A percentile compares a stretch with the other conserved stretches of the same genome.
These are phyloP conservation scores for Cajanus cajan DNA, from an alignment of 306 rosid species.

Conservation along the genomic window DNA sequence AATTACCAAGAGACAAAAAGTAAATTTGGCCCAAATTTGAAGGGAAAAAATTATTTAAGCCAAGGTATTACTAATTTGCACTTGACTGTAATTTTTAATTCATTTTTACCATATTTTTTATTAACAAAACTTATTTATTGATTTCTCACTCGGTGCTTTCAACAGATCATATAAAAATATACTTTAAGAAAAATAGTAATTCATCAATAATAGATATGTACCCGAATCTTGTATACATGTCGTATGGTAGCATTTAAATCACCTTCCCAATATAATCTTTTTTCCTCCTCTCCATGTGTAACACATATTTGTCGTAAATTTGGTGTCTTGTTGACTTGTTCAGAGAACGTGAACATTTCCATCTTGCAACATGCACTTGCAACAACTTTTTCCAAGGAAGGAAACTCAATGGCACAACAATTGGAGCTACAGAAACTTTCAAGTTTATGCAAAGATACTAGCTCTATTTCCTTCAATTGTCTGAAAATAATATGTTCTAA, in stretches of 20 bases:
- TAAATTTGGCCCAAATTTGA: too few relatives aligned
- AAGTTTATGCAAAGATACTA: background rate
- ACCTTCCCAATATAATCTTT: background rate
- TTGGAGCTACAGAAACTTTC: background rate
- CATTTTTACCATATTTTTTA: too few relatives aligned
- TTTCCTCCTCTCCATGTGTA: background rate
- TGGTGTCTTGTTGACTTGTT: background rate
- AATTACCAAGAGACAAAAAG: too few relatives aligned
- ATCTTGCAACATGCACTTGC: background rate
- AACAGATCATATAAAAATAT: too few relatives aligned
- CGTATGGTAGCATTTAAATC: background rate
- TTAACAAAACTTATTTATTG: too few relatives aligned
- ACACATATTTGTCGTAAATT: background rate
- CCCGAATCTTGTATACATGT: background rate
- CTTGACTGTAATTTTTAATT: too few relatives aligned
- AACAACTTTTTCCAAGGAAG: background rate
- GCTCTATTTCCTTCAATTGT: background rate
- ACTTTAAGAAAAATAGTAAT: background rate
- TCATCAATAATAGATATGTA: background rate
- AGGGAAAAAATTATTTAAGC: too few relatives aligned
- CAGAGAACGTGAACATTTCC: background rate
- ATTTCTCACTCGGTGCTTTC: too few relatives aligned
- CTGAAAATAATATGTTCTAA: background rate
- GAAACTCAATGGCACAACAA: background rate
- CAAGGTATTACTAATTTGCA: too few relatives aligned